Conservation (phyloP, 768 basidiomycete species). For the Suillus clintonianus region DNA sequence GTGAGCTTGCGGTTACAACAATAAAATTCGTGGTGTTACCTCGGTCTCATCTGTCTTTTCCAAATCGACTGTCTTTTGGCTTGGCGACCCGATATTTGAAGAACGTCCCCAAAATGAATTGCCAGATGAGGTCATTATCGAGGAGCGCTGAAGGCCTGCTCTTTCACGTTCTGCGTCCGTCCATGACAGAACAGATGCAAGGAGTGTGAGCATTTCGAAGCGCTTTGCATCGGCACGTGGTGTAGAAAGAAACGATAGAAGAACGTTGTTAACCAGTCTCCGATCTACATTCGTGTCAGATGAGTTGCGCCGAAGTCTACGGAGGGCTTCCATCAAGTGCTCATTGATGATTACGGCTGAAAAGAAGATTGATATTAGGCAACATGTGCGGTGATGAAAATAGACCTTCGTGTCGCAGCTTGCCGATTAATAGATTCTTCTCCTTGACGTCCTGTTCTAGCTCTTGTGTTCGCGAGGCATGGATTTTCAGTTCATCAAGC, state of each 20-base stretch:
- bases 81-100: constrained; percentile 30
- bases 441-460: constrained; percentile 93
- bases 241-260: constrained; percentile 87
- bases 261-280: constrained; percentile 90
- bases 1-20: neutral
- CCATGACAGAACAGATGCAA: constrained; percentile 93
- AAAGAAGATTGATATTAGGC: constrained; percentile 3
- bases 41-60: constrained; percentile 86
- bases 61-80: constrained; percentile 50
- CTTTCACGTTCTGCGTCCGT: constrained; percentile 87
- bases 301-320: constrained; percentile 83
- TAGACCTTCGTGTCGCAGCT: constrained; percentile 91
- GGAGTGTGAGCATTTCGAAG: constrained; percentile 92
- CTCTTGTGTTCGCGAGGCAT: constrained; percentile 64
- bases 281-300: constrained; percentile 89
- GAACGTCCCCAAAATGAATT: constrained; percentile 28
- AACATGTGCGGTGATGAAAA: constrained; percentile 7
- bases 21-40: constrained; percentile 38
- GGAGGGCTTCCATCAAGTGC: constrained; percentile 96
- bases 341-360: constrained; percentile 96
- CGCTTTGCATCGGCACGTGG: constrained; percentile 92
- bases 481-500: constrained; percentile 71
- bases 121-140: constrained; percentile 17
- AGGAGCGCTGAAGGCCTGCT: constrained; percentile 76
- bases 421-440: constrained; percentile 92